Evolutionary conservation across 2,329 filamentous ascomycete species (phyloP).

Genomic region (Sclerotinia minor): DNA sequence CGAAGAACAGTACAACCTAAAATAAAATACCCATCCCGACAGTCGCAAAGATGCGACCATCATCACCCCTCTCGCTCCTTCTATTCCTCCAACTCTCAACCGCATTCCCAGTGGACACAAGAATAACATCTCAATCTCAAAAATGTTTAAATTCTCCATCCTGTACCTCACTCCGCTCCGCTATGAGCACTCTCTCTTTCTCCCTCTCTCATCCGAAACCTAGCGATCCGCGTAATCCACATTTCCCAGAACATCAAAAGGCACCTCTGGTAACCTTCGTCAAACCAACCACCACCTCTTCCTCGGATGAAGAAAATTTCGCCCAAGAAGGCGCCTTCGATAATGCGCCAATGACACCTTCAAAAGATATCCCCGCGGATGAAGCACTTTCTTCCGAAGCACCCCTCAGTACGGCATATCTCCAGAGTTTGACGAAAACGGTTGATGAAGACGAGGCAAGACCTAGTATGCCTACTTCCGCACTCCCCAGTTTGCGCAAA

Average conservation of each 20-base stretch:
- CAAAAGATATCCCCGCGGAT: conserved; percentile 29
- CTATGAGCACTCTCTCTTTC: neutral
- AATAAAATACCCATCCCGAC: neutral
- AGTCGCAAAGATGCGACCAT: conserved; percentile 20
- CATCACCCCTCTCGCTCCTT: conserved; percentile 21
- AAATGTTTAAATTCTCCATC: conserved; percentile 17
- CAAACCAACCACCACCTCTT: conserved; percentile 1
- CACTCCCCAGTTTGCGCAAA: conserved; percentile 31
- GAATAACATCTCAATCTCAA: neutral
- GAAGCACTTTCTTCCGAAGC: conserved; percentile 32
- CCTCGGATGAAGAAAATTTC: neutral
- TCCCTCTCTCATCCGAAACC: neutral
- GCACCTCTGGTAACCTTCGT: conserved; percentile 1
- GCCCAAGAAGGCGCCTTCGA: conserved; percentile 31
- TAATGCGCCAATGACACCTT: conserved; percentile 36
- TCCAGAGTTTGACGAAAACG: conserved; percentile 33
- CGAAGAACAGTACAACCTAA: neutral
- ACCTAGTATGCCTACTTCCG: conserved; percentile 35
- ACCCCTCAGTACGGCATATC: conserved; percentile 34
- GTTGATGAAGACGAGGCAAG: conserved; percentile 9
- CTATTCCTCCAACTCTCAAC: conserved; percentile 31
- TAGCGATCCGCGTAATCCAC: conserved; percentile 27
- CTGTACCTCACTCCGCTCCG: neutral
- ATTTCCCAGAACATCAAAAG: conserved; percentile 37
- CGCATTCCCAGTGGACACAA: conserved; percentile 25